Conservation (phyloP, 352 stramenopile species). For the Phytophthora pseudosyringae region DNA sequence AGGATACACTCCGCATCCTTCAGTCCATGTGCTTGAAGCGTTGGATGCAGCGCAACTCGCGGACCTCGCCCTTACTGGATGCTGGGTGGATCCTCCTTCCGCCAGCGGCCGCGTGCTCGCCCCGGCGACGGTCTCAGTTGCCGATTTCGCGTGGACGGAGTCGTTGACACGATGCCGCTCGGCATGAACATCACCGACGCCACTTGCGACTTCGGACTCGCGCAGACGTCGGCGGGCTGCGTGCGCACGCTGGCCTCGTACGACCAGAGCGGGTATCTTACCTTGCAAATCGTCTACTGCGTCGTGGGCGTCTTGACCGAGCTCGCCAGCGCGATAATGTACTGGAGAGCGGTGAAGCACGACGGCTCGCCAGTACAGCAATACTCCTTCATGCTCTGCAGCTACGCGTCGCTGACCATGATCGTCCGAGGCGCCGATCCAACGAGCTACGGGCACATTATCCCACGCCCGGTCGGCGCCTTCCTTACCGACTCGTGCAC, state of each 20-base stretch:
- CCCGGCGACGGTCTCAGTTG: constrained; percentile 7
- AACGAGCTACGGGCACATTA: constrained; percentile 37
- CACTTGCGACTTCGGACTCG: constrained; percentile 31
- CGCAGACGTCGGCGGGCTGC: constrained; percentile 25
- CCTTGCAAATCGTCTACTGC: constrained; percentile 37
- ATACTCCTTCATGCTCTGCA: constrained; percentile 37
- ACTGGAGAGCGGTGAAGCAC: constrained; percentile 25
- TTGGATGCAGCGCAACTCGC: neutral
- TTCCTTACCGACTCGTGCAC: constrained; percentile 46
- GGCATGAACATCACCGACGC: constrained; percentile 31
- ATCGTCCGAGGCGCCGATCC: constrained; percentile 37
- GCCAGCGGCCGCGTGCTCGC: constrained; percentile 1
- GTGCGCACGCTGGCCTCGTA: constrained; percentile 34
- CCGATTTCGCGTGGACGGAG: constrained; percentile 12
- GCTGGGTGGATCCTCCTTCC: constrained; percentile 9
- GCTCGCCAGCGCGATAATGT: constrained; percentile 33
- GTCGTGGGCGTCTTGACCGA: constrained; percentile 22
- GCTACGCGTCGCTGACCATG: constrained; percentile 41
- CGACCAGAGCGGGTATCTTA: constrained; percentile 26
- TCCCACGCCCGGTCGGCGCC: constrained; percentile 28
- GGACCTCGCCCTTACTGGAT: constrained; percentile 18
- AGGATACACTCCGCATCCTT: constrained; percentile 8
- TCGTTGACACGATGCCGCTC: constrained; percentile 10
- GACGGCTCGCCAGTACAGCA: constrained; percentile 33
- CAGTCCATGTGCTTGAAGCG: too few relatives aligned